These are phyloP conservation scores for Kodamaea hsintzibuensis DNA, from an alignment of 805 yeast genomes.

Conservation along the genomic window DNA sequence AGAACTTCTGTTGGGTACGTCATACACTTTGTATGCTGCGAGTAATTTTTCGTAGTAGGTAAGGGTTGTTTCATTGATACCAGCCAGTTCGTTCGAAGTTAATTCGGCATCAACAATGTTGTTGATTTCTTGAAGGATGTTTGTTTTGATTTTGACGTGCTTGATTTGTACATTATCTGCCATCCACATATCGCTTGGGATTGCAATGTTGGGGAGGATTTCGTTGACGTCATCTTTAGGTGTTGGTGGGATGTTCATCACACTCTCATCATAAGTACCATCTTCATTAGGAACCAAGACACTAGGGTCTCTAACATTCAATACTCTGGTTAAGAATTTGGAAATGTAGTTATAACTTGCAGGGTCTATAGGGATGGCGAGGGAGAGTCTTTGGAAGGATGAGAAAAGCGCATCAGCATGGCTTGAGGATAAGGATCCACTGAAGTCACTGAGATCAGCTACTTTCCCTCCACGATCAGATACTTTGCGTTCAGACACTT, in stretches of 20 bases:
- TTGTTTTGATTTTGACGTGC: slow-evolving; percentile 32
- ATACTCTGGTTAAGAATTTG: slow-evolving; percentile 24
- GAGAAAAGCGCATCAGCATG: slow-evolving; percentile 3
- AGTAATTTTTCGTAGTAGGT: slow-evolving; percentile 32
- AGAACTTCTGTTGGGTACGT: slow-evolving; percentile 15
- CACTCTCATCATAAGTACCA: not conserved
- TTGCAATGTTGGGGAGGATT: slow-evolving; percentile 31
- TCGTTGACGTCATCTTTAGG: slow-evolving; percentile 17
- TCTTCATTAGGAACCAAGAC: not conserved
- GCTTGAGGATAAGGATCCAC: not conserved
- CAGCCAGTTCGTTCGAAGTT: slow-evolving; percentile 3
- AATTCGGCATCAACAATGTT: slow-evolving; percentile 26
- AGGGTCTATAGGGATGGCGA: slow-evolving; percentile 29
- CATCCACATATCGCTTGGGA: slow-evolving; percentile 42
- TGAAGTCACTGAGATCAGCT: not conserved
- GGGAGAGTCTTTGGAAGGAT: slow-evolving; percentile 21
- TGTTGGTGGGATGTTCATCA: not conserved
- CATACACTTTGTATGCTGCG: slow-evolving; percentile 34
- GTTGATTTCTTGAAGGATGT: slow-evolving; percentile 34
- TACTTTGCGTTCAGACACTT: not conserved
- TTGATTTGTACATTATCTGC: slow-evolving; percentile 29
- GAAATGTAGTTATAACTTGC: slow-evolving; percentile 27
- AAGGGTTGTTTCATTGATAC: slow-evolving; percentile 28
- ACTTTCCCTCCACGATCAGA: not conserved
- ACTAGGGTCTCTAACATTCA: slow-evolving; percentile 17